Evolutionary conservation across 805 yeast genomes (phyloP).

Genomic region (Saitoella complicata): DNA sequence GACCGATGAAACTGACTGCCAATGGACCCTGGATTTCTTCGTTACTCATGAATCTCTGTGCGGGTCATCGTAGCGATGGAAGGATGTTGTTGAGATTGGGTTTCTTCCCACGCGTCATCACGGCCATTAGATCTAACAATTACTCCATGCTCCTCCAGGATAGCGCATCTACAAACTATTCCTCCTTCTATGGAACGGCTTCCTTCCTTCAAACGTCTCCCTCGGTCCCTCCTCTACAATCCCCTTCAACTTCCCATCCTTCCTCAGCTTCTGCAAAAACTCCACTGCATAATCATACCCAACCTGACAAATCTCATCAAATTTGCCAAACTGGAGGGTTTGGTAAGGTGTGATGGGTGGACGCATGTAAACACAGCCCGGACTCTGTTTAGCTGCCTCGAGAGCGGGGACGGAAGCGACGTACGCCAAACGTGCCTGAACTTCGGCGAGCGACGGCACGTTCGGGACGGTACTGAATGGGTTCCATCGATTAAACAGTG

Average conservation of each 20-base stretch:
- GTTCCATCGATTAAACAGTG: slow-evolving; percentile 67
- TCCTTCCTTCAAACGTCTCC: no score
- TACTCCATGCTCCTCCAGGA: background rate
- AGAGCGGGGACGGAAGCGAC: slow-evolving; percentile 90
- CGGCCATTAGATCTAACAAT: no score
- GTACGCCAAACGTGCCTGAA: slow-evolving; percentile 81
- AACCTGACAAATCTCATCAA: slow-evolving; percentile 72
- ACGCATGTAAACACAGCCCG: slow-evolving; percentile 73
- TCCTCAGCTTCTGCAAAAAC: slow-evolving; percentile 35
- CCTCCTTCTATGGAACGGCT: no score
- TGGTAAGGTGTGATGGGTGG: slow-evolving; percentile 91
- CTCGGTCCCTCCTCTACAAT: slow-evolving; percentile 42
- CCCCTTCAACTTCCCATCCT: slow-evolving; percentile 39
- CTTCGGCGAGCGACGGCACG: slow-evolving; percentile 88
- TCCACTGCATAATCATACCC: slow-evolving; percentile 61
- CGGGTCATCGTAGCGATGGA: no score
- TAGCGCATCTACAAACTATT: no score
- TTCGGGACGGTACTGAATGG: slow-evolving; percentile 78
- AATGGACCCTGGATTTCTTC: no score
- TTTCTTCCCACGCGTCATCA: no score
- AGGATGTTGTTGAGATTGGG: no score
- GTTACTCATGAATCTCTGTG: no score
- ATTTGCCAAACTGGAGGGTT: slow-evolving; percentile 80
- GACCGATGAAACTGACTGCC: no score
- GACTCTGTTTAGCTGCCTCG: slow-evolving; percentile 67